These are phyloP conservation scores for Grifola frondosa DNA, from an alignment of 1,284 basidiomycete genomes.

Conservation along the genomic window DNA sequence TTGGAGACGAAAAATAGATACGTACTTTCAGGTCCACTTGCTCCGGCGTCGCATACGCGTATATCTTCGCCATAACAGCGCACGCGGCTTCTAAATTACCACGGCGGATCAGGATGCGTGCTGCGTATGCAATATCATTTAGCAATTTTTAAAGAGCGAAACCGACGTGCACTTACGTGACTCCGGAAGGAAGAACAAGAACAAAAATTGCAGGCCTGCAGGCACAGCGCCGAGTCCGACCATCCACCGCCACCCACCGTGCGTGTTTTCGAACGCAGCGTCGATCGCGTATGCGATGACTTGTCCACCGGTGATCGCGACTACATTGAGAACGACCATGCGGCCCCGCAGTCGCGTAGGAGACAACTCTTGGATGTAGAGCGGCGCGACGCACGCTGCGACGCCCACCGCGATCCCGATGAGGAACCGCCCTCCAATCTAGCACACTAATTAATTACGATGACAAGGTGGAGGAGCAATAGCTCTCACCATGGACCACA, in stretches of 20 bases:
- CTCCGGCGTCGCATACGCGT: slow-evolving; percentile 59
- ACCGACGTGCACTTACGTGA: slow-evolving; percentile 52
- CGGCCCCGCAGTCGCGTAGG: slow-evolving; percentile 75
- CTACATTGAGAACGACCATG: slow-evolving; percentile 70
- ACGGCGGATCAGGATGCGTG: slow-evolving; percentile 68
- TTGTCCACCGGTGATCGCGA: slow-evolving; percentile 70
- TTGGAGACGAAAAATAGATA: neutral
- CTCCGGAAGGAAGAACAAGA: slow-evolving; percentile 72
- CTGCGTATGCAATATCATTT: slow-evolving; percentile 34
- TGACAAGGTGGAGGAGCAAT: neutral
- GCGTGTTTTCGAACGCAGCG: slow-evolving; percentile 64
- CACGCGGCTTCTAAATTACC: slow-evolving; percentile 50
- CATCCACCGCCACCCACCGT: slow-evolving; percentile 82
- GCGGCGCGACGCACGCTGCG: slow-evolving; percentile 77
- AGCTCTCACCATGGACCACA: slow-evolving; percentile 66
- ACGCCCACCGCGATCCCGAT: slow-evolving; percentile 71
- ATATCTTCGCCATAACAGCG: slow-evolving; percentile 61
- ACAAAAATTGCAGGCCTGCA: slow-evolving; percentile 60
- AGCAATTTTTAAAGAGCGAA: neutral
- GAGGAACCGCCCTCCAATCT: slow-evolving; percentile 75
- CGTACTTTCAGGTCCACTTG: slow-evolving; percentile 68
- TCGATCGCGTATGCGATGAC: slow-evolving; percentile 79
- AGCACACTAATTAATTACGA: neutral
- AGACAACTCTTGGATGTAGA: slow-evolving; percentile 84
- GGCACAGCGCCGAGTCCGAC: slow-evolving; percentile 74